Percentiles rank a stretch among this genome's conserved stretches.
These are phyloP conservation scores for Dentipellis fragilis DNA, from an alignment of 768 basidiomycete genomes.

Conservation along the genomic window DNA sequence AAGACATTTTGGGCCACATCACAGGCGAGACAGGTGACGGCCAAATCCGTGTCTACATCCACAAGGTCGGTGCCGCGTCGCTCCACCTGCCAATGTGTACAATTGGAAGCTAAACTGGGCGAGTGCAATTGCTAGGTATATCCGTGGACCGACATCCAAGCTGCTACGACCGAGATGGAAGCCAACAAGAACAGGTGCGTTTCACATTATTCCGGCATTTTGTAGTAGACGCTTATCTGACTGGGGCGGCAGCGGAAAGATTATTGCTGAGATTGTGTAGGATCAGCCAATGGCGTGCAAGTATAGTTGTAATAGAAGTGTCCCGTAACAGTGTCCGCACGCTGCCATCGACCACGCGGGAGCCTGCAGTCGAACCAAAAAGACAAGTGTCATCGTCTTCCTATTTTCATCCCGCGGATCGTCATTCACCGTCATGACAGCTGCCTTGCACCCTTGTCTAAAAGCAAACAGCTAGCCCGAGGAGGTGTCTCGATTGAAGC, in stretches of 20 bases:
- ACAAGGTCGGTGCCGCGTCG: conserved; percentile 41
- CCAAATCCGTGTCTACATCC: conserved; percentile 61
- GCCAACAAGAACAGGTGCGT: conserved; percentile 48
- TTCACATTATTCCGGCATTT: not conserved
- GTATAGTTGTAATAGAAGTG: not conserved
- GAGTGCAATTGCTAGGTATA: conserved; percentile 45
- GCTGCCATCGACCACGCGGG: too few species aligned
- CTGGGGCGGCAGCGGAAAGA: conserved; percentile 16
- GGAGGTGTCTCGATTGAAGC: too few species aligned
- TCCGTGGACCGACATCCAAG: conserved; percentile 68
- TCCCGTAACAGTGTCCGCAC: not conserved
- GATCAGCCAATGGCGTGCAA: not conserved
- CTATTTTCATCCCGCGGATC: too few species aligned
- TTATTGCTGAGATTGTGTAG: conserved; percentile 17
- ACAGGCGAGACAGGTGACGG: conserved; percentile 48
- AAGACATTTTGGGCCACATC: conserved; percentile 46
- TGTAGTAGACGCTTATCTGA: not conserved
- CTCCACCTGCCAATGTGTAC: conserved; percentile 1
- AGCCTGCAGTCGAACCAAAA: too few species aligned
- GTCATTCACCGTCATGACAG: too few species aligned
- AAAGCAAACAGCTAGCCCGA: too few species aligned
- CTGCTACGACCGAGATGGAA: conserved; percentile 81
- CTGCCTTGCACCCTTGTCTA: too few species aligned
- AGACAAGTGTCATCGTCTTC: too few species aligned
- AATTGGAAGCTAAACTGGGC: conserved; percentile 1